phyloP scores from a whole-genome alignment of 176 grass and related monocot species.

The Oropetium thomaeum region DNA sequence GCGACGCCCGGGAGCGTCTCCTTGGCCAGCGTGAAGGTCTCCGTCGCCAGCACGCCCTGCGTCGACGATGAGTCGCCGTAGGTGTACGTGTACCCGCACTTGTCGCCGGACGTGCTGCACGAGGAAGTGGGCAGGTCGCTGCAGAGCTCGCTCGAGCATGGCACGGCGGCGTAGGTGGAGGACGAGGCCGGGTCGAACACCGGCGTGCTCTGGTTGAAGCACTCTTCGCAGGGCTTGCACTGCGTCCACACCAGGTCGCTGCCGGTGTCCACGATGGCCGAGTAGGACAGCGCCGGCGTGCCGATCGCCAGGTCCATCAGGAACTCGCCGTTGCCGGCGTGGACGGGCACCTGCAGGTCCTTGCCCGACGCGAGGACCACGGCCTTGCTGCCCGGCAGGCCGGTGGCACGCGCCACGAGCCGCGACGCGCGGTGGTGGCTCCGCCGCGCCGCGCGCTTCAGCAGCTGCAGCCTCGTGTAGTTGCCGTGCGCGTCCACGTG shows the following conservation, averaged over 20 bases:
- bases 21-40: slow-evolving; percentile 62
- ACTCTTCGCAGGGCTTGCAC: slow-evolving; percentile 68
- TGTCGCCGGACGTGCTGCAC: slow-evolving; percentile 24
- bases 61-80: slow-evolving; percentile 70
- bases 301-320: slow-evolving; percentile 70
- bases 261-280: slow-evolving; percentile 78
- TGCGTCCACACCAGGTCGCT: slow-evolving; percentile 88
- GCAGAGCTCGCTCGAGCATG: slow-evolving; percentile 50
- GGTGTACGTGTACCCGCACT: slow-evolving; percentile 54
- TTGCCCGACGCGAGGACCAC: background rate
- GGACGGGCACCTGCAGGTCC: slow-evolving; percentile 45
- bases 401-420: slow-evolving; percentile 43
- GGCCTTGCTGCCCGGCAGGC: slow-evolving; percentile 24
- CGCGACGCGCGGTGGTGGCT: slow-evolving; percentile 64
- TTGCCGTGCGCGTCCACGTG: slow-evolving; percentile 69
- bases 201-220: slow-evolving; percentile 50
- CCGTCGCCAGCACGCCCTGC: slow-evolving; percentile 57
- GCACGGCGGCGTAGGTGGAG: slow-evolving; percentile 55
- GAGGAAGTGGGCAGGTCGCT: slow-evolving; percentile 43
- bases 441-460: slow-evolving; percentile 57
- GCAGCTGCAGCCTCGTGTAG: slow-evolving; percentile 60
- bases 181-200: slow-evolving; percentile 66
- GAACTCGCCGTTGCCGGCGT: slow-evolving; percentile 59
- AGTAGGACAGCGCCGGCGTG: slow-evolving; percentile 46
- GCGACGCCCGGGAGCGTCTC: slow-evolving; percentile 21